Conservation (phyloP, 352 stramenopile species). For the Phytophthora fragariaefolia region DNA sequence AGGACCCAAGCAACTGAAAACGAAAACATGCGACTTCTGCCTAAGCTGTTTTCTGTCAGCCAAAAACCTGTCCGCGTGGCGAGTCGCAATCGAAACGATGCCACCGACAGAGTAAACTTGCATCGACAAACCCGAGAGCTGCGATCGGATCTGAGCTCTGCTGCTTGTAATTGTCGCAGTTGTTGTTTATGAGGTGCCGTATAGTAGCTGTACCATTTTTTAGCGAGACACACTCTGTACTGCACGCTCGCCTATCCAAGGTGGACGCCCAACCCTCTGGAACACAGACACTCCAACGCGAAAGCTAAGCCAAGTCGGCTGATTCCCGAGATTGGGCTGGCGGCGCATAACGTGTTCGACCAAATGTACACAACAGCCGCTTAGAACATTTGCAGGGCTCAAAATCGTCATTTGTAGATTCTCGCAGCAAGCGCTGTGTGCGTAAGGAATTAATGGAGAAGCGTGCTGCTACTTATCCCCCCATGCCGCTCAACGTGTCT, state of each 20-base stretch:
- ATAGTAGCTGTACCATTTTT: conserved; percentile 6
- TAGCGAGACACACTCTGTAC: conserved; percentile 4
- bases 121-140: neutral
- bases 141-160: neutral
- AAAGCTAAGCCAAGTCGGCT: conserved; percentile 24
- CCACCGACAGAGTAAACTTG: neutral
- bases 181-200: neutral
- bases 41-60: conserved; percentile 55
- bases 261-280: conserved; percentile 10
- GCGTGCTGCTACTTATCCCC: conserved; percentile 16
- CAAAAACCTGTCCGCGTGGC: conserved; percentile 45
- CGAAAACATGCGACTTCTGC: conserved; percentile 54
- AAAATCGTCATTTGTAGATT: conserved; percentile 23
- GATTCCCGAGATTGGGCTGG: conserved; percentile 33
- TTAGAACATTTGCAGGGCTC: conserved; percentile 15
- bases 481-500: conserved; percentile 34
- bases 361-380: conserved; percentile 8
- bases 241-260: conserved; percentile 22
- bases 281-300: conserved; percentile 7
- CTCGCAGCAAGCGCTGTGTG: neutral
- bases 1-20: conserved; percentile 20
- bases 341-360: conserved; percentile 14
- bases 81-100: conserved; percentile 37
- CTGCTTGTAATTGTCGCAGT: conserved; percentile 3
- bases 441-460: conserved; percentile 21